Evolutionary conservation across 176 grass and related monocot species (phyloP).

Genomic region (Carex littledalei): DNA sequence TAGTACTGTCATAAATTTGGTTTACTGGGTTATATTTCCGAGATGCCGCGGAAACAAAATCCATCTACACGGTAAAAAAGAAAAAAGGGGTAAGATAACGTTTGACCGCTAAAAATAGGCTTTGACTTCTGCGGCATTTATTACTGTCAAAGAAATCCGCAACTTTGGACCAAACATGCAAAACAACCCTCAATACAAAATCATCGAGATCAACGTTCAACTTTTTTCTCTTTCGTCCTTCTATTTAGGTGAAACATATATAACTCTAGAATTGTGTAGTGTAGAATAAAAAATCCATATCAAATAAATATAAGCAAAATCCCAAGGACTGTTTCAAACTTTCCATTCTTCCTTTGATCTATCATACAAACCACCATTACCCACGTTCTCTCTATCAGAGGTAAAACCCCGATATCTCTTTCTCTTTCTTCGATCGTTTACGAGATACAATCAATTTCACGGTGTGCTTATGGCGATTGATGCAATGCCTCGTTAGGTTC

Average conservation of each 20-base stretch:
- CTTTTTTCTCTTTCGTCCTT: not conserved
- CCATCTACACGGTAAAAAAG: not conserved
- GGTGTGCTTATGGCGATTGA: not conserved
- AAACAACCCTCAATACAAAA: not conserved
- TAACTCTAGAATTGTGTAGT: not conserved
- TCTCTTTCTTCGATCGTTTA: not conserved
- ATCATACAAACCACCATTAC: not conserved
- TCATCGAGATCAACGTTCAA: not conserved
- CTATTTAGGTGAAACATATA: no score
- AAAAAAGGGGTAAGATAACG: not conserved
- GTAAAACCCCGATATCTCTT: not conserved
- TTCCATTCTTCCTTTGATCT: not conserved
- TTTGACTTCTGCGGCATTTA: not conserved
- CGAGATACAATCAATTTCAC: not conserved
- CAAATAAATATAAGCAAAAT: not conserved
- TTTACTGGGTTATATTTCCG: not conserved
- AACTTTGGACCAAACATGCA: constrained; percentile 3
- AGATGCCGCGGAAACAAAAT: not conserved
- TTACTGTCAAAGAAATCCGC: not conserved
- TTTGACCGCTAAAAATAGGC: not conserved
- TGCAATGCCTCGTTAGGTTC: not conserved
- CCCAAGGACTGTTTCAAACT: not conserved
- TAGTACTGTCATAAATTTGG: no score
- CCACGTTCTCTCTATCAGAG: constrained; percentile 7
- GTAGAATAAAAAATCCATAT: not conserved